These are phyloP conservation scores for Mycena polygramma DNA, from an alignment of 768 basidiomycete species.

Conservation along the genomic window DNA sequence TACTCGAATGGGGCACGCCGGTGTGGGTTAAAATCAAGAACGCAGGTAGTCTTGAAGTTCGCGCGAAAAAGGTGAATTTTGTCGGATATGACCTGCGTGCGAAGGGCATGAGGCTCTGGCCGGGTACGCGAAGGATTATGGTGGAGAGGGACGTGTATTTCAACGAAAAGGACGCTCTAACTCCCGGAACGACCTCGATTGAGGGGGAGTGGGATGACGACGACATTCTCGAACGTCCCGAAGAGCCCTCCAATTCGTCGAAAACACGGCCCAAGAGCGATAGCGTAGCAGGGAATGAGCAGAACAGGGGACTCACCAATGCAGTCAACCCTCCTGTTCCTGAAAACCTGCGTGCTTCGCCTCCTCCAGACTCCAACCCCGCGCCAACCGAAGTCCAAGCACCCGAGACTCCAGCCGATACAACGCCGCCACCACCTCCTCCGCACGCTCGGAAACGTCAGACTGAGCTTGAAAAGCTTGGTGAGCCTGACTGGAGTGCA, in stretches of 20 bases:
- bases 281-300: background rate
- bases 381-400: background rate
- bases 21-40: constrained; percentile 29
- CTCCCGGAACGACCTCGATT: constrained; percentile 40
- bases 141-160: constrained; percentile 45
- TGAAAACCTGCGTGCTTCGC: constrained; percentile 4
- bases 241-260: background rate
- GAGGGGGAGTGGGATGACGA: constrained; percentile 42
- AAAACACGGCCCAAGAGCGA: constrained; percentile 1
- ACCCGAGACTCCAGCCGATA: background rate
- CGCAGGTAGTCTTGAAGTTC: constrained; percentile 38
- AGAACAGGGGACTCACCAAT: constrained; percentile 5
- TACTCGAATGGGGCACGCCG: background rate
- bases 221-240: constrained; percentile 22
- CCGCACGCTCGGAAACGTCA: background rate
- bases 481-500: background rate
- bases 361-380: background rate
- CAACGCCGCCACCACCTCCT: background rate
- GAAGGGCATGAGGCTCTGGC: constrained; percentile 45
- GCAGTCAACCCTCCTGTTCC: background rate
- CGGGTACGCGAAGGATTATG: constrained; percentile 39
- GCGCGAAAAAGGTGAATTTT: constrained; percentile 35
- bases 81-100: constrained; percentile 42
- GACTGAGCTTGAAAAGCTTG: background rate
- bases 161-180: constrained; percentile 28